These are phyloP conservation scores for Botryotinia calthae DNA, from an alignment of 2,329 filamentous ascomycete species.

Conservation along the genomic window DNA sequence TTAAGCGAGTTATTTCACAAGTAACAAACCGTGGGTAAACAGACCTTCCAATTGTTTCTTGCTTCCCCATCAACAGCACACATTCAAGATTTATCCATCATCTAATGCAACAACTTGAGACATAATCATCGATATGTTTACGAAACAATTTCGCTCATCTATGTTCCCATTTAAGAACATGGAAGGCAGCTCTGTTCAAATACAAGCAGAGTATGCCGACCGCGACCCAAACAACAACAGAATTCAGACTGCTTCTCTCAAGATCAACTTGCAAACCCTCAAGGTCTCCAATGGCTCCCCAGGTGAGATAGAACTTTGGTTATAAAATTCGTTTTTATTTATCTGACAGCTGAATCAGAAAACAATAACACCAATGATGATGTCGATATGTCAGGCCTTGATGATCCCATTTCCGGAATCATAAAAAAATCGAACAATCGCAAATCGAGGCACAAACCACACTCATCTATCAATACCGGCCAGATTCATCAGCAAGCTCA, in stretches of 20 bases:
- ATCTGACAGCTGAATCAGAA: background rate
- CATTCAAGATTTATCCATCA: background rate
- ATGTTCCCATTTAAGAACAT: background rate
- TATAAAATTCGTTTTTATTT: background rate
- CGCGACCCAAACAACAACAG: background rate
- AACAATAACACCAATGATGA: background rate
- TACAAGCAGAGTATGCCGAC: background rate
- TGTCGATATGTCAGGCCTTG: background rate
- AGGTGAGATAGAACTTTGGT: background rate
- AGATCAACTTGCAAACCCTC: background rate
- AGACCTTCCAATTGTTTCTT: background rate
- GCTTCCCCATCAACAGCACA: background rate
- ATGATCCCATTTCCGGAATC: background rate
- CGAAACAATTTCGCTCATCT: background rate
- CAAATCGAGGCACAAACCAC: background rate
- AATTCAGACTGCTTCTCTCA: background rate
- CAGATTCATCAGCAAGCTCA: background rate
- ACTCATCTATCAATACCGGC: background rate
- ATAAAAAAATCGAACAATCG: background rate
- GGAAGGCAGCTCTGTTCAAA: background rate
- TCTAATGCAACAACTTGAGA: background rate
- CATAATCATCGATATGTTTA: background rate
- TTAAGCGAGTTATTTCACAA: background rate
- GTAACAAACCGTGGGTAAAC: background rate
- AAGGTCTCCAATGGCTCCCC: background rate